Percentiles rank a stretch among this genome's conserved stretches.
These are phyloP conservation scores for Cladosporium cucumerinum DNA, from an alignment of 2,329 filamentous ascomycete species.

Conservation along the genomic window DNA sequence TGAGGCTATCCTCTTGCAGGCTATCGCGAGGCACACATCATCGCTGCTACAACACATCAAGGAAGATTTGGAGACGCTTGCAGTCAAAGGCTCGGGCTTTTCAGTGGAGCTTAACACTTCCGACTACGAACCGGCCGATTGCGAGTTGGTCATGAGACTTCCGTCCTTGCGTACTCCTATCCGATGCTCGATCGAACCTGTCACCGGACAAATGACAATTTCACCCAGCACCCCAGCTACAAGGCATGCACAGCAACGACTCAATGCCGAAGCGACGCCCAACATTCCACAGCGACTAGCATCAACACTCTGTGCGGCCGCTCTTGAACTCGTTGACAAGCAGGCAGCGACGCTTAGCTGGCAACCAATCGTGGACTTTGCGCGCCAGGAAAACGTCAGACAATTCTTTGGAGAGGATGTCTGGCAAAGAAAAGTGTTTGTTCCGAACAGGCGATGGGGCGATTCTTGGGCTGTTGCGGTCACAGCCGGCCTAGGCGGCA, in stretches of 20 bases:
- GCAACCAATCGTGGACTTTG: slow-evolving; percentile 50
- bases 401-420: slow-evolving; percentile 62
- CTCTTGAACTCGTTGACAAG: slow-evolving; percentile 60
- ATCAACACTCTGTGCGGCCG: slow-evolving; percentile 57
- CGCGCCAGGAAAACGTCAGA: slow-evolving; percentile 52
- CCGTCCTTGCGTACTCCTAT: slow-evolving; percentile 57
- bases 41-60: slow-evolving; percentile 52
- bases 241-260: slow-evolving; percentile 55
- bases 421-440: slow-evolving; percentile 66
- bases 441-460: slow-evolving; percentile 64
- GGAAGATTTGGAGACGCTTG: slow-evolving; percentile 6
- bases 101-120: slow-evolving; percentile 58
- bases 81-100: slow-evolving; percentile 45
- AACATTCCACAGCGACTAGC: slow-evolving; percentile 60
- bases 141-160: slow-evolving; percentile 65
- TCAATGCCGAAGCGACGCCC: slow-evolving; percentile 61
- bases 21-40: slow-evolving; percentile 72
- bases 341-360: slow-evolving; percentile 64
- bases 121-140: slow-evolving; percentile 61
- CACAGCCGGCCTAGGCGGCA: slow-evolving; percentile 67
- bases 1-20: slow-evolving; percentile 67
- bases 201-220: slow-evolving; percentile 72
- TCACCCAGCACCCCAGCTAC: slow-evolving; percentile 51
- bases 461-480: slow-evolving; percentile 69
- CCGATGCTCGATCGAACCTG: slow-evolving; percentile 67